These are phyloP conservation scores for Coniochaeta hoffmannii DNA, from an alignment of 2,329 filamentous ascomycete genomes.

Conservation along the genomic window DNA sequence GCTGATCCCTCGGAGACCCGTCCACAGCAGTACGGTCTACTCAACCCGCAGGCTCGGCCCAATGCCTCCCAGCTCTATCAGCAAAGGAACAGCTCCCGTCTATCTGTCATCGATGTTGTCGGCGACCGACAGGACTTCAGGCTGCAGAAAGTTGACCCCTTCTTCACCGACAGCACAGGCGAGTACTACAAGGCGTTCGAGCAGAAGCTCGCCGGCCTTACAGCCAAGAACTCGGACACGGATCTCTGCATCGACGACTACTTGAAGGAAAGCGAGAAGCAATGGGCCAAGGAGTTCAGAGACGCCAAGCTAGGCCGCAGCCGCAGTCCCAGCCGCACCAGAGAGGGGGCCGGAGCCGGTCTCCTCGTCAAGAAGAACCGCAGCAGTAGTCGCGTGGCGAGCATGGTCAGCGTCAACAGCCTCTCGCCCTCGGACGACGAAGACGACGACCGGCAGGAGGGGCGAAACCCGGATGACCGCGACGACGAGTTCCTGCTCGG, in stretches of 20 bases:
- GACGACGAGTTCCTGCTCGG: slow-evolving; percentile 51
- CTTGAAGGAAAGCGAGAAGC: slow-evolving; percentile 57
- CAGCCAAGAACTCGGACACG: slow-evolving; percentile 47
- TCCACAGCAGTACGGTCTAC: slow-evolving; percentile 8
- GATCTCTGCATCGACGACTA: slow-evolving; percentile 59
- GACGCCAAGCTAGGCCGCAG: slow-evolving; percentile 49
- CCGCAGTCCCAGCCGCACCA: slow-evolving; percentile 22
- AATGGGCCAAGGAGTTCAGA: slow-evolving; percentile 55
- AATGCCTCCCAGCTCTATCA: slow-evolving; percentile 11
- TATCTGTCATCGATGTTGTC: slow-evolving; percentile 50
- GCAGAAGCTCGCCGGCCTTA: slow-evolving; percentile 45
- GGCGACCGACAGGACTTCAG: slow-evolving; percentile 55
- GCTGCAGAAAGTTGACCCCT: slow-evolving; percentile 59
- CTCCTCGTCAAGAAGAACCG: slow-evolving; percentile 14
- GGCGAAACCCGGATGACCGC: slow-evolving; percentile 17
- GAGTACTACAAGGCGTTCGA: slow-evolving; percentile 54
- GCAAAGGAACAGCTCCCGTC: slow-evolving; percentile 31
- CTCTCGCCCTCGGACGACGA: slow-evolving; percentile 29
- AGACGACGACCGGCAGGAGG: slow-evolving; percentile 17
- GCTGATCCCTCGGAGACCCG: slow-evolving; percentile 11
- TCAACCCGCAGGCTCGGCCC: slow-evolving; percentile 10
- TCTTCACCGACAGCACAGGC: slow-evolving; percentile 58
- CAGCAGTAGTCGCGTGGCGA: slow-evolving; percentile 18
- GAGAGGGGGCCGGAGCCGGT: slow-evolving; percentile 8
- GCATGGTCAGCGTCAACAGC: slow-evolving; percentile 17